Conservation (phyloP, 2,329 filamentous ascomycete genomes). For the Periconia sp. region DNA sequence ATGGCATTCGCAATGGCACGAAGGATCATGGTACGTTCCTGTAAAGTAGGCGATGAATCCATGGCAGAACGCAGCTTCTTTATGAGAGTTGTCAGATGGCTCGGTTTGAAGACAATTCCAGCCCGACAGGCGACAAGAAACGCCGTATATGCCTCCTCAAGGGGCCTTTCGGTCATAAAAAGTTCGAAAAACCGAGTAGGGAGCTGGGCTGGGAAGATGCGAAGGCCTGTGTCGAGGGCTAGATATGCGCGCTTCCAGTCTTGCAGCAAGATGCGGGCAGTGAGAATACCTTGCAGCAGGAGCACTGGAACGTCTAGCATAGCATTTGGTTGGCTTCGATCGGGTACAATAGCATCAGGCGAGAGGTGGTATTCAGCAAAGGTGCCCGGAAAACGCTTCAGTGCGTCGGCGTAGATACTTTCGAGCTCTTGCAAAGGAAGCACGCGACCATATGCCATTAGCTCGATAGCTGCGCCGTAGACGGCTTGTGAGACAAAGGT, state of each 20-base stretch:
- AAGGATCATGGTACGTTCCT: conserved; percentile 33
- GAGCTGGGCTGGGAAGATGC: conserved; percentile 52
- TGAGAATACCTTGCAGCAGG: conserved; percentile 56
- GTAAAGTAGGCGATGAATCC: conserved; percentile 14
- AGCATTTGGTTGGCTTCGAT: conserved; percentile 43
- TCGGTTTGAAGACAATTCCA: conserved; percentile 43
- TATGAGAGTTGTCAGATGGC: conserved; percentile 41
- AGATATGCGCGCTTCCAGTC: conserved; percentile 58
- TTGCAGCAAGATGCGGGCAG: conserved; percentile 52
- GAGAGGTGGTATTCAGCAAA: conserved; percentile 57
- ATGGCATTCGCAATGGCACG: conserved; percentile 50
- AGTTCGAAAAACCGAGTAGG: conserved; percentile 52
- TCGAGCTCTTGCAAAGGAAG: conserved; percentile 51
- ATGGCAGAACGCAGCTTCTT: conserved; percentile 36
- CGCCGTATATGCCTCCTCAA: conserved; percentile 54
- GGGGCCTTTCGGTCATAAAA: conserved; percentile 53
- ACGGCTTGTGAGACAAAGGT: conserved; percentile 49
- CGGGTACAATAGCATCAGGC: conserved; percentile 53
- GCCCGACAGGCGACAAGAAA: conserved; percentile 57
- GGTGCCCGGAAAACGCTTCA: conserved; percentile 55
- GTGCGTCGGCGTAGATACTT: conserved; percentile 50
- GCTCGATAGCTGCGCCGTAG: conserved; percentile 58
- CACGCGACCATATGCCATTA: conserved; percentile 51
- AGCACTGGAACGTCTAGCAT: conserved; percentile 48
- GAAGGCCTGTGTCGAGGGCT: conserved; percentile 55